Evolutionary conservation across 176 grass and related monocot genomes (phyloP).

Genomic region (Poa annua): DNA sequence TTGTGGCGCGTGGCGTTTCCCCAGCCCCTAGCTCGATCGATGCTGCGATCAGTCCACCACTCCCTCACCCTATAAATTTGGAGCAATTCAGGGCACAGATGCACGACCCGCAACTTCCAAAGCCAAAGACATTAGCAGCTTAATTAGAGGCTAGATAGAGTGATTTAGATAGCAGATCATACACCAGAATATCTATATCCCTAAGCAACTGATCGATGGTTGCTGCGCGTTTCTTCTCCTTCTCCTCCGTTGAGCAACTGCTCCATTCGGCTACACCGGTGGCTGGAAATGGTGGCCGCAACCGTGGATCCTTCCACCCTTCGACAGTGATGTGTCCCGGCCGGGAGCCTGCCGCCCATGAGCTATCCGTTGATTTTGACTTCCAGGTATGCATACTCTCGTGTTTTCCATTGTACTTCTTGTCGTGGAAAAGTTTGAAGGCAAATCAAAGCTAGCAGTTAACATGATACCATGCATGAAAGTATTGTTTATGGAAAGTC

Average conservation of each 20-base stretch:
- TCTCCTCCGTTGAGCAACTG: not conserved
- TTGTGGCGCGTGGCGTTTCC: no score
- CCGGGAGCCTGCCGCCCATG: not conserved
- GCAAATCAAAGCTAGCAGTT: not conserved
- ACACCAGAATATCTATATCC: not conserved
- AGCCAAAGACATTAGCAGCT: not conserved
- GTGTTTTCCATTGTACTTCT: no score
- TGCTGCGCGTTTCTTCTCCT: conserved; percentile 25
- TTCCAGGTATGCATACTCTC: not conserved
- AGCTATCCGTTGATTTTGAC: not conserved
- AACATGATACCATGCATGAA: not conserved
- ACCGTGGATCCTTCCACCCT: not conserved
- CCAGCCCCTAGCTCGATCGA: no score
- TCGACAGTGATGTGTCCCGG: not conserved
- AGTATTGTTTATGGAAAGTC: no score
- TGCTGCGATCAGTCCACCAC: not conserved
- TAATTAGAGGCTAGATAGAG: not conserved
- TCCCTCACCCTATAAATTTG: not conserved
- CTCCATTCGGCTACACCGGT: not conserved
- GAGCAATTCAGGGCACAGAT: not conserved
- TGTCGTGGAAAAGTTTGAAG: not conserved
- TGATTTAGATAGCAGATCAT: not conserved
- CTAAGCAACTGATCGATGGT: not conserved
- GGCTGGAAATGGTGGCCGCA: not conserved
- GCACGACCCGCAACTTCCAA: not conserved